Base-by-base conservation (phyloP, 1,284 basidiomycete species). In the Cryptococcus sp. region DNA sequence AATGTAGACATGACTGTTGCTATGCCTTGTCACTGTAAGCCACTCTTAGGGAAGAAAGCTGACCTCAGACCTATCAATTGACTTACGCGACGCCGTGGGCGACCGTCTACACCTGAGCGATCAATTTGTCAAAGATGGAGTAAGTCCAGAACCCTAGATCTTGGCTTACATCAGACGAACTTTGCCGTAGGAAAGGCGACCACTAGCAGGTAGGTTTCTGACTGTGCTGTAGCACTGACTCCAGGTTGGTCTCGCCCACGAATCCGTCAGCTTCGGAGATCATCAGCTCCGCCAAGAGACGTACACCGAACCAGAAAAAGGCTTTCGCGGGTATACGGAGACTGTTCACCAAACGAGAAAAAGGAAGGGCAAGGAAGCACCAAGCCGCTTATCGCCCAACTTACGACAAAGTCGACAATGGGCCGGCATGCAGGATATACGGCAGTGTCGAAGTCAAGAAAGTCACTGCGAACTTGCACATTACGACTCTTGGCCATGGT, bases 401-500 rank as follows among this genome's bases (percentile, higher is more conserved):
- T 0, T 85, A 85, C 62, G 83, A 86, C 50, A 79, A 87, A 62
- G 74, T 83, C 45, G 72, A 79, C 0, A 80, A 85, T 57, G 86
- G 81, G 0, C 81, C 79, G 34, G 88, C 89, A 0, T 94, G 90
- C 69, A 78, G 93, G 50, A 83, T 98, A 7, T 92, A 85, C 63
- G 94, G 94, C 1, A 85, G 84, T 31, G 80, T 96, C 21, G 74
- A 79, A 18, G 89, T 92, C 16, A 97, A 94, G 75, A 87, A 91
- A 60, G 91, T 97, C 1, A 97, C 91, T 9, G 90, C 87, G 4
- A 92, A 93, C 66, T 70, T 92, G 45, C 90, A 93, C 63, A 80
- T 92, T 45, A 97, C 94, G 3, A 92, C 91, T 0, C 79, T 93
- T 1, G 94, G 94, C 0, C 93, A 98, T 71, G 94, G 93, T 14